Conservation (phyloP, 2,329 filamentous ascomycete genomes). For the Alternaria tenuissima region DNA sequence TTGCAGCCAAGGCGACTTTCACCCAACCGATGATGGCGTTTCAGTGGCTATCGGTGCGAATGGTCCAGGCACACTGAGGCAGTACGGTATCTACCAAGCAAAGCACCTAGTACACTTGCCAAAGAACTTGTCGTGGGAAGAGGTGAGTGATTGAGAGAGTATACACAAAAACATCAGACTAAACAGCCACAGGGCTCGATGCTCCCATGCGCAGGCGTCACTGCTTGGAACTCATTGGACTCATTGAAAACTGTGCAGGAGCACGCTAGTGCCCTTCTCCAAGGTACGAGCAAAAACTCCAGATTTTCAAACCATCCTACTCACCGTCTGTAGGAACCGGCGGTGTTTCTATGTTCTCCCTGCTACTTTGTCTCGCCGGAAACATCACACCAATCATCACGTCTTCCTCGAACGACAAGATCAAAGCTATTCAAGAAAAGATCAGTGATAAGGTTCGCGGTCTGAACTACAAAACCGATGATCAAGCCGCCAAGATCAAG, state of each 20-base stretch:
- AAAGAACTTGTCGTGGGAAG: constrained; percentile 35
- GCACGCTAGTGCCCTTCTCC: constrained; percentile 24
- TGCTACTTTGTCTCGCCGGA: constrained; percentile 35
- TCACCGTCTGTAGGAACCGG: constrained; percentile 41
- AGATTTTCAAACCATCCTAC: background rate
- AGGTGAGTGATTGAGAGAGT: constrained; percentile 21
- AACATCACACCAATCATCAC: constrained; percentile 62
- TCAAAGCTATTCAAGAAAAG: constrained; percentile 56
- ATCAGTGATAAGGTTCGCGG: constrained; percentile 38
- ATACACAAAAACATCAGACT: background rate
- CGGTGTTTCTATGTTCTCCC: constrained; percentile 51
- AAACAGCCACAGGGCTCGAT: constrained; percentile 25
- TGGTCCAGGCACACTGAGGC: constrained; percentile 28
- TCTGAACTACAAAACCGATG: constrained; percentile 67
- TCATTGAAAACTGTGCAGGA: constrained; percentile 17
- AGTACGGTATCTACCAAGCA: constrained; percentile 38
- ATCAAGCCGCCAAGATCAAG: constrained; percentile 64
- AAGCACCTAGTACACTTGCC: constrained; percentile 36
- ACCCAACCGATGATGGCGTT: constrained; percentile 23
- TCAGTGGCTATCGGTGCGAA: constrained; percentile 19
- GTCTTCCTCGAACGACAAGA: constrained; percentile 64
- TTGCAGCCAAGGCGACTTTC: constrained; percentile 14
- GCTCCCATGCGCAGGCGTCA: constrained; percentile 33
- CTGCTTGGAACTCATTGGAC: constrained; percentile 35
- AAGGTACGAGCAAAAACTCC: background rate